A percentile compares a stretch with the other conserved stretches of the same genome.
phyloP scores from a whole-genome alignment of 2,329 filamentous ascomycete species.

The Fusarium albidum region DNA sequence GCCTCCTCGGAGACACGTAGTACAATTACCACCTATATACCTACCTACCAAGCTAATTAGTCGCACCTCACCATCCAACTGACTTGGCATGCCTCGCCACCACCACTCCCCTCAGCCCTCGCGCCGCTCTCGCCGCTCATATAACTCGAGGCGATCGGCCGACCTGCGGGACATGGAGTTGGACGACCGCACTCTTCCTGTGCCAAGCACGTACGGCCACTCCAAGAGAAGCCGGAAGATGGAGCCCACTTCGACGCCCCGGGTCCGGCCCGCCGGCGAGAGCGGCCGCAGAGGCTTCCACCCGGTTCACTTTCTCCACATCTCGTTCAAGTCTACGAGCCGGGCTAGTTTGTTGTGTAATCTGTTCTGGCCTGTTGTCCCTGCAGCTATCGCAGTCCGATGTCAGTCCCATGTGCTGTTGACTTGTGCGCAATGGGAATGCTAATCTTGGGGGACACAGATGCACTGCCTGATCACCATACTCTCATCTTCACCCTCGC shows the following conservation, averaged over 20 bases:
- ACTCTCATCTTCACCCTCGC: constrained; percentile 57
- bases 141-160: constrained; percentile 5
- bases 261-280: constrained; percentile 49
- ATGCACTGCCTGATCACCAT: constrained; percentile 47
- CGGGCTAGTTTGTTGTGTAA: constrained; percentile 57
- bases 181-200: constrained; percentile 33
- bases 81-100: constrained; percentile 23
- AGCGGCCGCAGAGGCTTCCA: constrained; percentile 56
- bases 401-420: constrained; percentile 37
- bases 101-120: constrained; percentile 31
- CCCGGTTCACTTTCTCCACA: constrained; percentile 52
- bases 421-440: not conserved
- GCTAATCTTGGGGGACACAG: constrained; percentile 31
- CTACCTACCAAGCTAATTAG: constrained; percentile 2
- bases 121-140: constrained; percentile 21
- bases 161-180: constrained; percentile 16
- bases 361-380: constrained; percentile 59
- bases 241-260: constrained; percentile 21
- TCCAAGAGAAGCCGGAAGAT: constrained; percentile 27
- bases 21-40: too few relatives aligned
- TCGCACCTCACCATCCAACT: not conserved
- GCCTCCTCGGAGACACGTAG: not conserved
- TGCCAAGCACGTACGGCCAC: constrained; percentile 40
- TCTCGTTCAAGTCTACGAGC: constrained; percentile 54
- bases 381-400: constrained; percentile 55